Evolutionary conservation across 345 rosid genomes (phyloP).

Genomic region (Eutrema yunnanense): DNA sequence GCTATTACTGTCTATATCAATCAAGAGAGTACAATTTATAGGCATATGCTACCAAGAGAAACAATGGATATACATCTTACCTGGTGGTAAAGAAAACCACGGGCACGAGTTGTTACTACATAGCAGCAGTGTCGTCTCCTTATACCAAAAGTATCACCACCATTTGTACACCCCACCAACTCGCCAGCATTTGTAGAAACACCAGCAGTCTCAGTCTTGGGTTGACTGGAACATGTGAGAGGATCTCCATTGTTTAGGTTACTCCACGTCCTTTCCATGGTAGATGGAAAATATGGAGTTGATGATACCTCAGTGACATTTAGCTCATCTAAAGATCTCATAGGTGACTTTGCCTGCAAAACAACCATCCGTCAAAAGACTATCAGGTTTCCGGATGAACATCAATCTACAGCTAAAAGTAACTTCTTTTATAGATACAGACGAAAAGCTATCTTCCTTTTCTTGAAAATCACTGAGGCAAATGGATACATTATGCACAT

Average conservation of each 20-base stretch:
- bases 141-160: slow-evolving; percentile 37
- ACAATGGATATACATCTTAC: slow-evolving; percentile 26
- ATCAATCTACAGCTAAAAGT: background rate
- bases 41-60: background rate
- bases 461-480: background rate
- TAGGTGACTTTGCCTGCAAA: slow-evolving; percentile 74
- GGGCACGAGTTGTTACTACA: slow-evolving; percentile 66
- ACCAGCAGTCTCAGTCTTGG: slow-evolving; percentile 12
- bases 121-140: slow-evolving; percentile 60
- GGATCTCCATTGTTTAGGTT: slow-evolving; percentile 25
- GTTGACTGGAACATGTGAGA: slow-evolving; percentile 22
- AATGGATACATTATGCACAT: background rate
- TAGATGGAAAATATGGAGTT: slow-evolving; percentile 62
- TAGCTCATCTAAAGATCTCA: slow-evolving; percentile 73
- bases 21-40: background rate
- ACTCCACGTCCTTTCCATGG: slow-evolving; percentile 35
- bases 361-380: background rate
- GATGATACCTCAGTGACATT: slow-evolving; percentile 56
- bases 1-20: background rate
- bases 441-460: background rate
- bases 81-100: slow-evolving; percentile 92
- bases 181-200: slow-evolving; percentile 20
- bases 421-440: background rate
- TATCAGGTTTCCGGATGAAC: background rate
- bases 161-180: slow-evolving; percentile 15